Base-by-base conservation (phyloP, 2,329 filamentous ascomycete genomes). In the Spiromastix sp. region DNA sequence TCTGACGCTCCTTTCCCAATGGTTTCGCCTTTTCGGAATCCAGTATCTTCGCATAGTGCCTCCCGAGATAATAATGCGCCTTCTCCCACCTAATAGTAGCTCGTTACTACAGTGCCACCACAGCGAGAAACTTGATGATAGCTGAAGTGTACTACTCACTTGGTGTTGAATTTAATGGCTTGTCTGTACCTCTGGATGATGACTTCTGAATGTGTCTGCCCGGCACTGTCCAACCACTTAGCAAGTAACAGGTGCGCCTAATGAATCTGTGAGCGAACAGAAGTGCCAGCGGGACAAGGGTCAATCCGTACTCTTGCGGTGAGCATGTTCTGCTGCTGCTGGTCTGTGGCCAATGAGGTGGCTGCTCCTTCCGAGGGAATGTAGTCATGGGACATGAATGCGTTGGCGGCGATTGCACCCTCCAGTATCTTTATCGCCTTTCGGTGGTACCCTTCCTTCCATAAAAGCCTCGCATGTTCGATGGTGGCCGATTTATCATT, bases 151-250 rank as follows among this genome's bases (percentile, higher is more conserved):
- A n/a, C n/a, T 24, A 40, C 36, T 31, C 42, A 56, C 51, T 51
- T 56, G 30, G 52, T 50, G 41, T 65, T 57, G 25, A 62, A 53
- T 33, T 60, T 60, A 30, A 64, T 67, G 17, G 87, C 87, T 45
- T 81, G 74, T 42, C 86, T 80, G 49, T 95, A 98, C 51, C 85
- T 84, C 36, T 78, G 72, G 30, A 85, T 77, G 43, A 96, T 72
- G 3, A 83, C 77, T 29, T 77, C 72, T 3, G 85, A 83, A 50
- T 93, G 83, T 2, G 86, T 94, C 56, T 96, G 89, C 4, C 91
- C 91, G n/a, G 89, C 84, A 37, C 74, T 79, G 52, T 96, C 93
- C 18, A 95, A 78, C 93, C 93, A 99, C 56, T 95, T 96, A 9
- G 91, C 91, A 17, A 95, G 74, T 22, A 96, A 69, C 6, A 99